Conservation (phyloP, 1,284 basidiomycete species). For the Pterulicium gracile region DNA sequence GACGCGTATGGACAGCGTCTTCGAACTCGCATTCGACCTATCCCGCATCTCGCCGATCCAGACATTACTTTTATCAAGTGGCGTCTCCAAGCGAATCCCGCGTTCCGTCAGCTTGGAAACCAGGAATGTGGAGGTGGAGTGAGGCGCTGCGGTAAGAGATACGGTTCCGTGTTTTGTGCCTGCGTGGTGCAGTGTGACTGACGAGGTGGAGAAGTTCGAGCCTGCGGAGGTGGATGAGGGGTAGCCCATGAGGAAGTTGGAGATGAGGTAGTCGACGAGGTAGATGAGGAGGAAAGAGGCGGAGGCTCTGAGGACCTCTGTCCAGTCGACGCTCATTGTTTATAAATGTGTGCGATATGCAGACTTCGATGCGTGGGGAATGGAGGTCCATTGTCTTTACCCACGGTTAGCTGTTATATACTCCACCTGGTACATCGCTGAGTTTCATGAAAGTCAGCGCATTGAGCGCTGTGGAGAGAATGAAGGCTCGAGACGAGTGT, state of each 20-base stretch:
- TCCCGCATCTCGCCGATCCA: not conserved
- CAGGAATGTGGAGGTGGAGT: not conserved
- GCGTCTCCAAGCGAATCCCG: not conserved
- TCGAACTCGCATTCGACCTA: not conserved
- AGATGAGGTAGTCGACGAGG: not conserved
- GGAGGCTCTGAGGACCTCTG: not conserved
- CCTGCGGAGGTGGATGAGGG: not conserved
- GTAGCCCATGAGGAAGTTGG: not conserved
- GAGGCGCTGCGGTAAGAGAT: not conserved
- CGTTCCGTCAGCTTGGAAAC: not conserved
- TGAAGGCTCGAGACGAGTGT: no score
- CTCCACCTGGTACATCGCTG: no score
- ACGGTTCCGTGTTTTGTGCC: not conserved
- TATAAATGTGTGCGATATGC: no score
- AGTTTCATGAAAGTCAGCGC: no score
- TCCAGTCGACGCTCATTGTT: not conserved
- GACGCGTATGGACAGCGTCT: not conserved
- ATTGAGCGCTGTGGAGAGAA: no score
- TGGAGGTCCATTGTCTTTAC: no score
- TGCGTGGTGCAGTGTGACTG: not conserved
- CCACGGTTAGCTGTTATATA: no score
- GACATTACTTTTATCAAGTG: not conserved
- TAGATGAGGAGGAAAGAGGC: not conserved
- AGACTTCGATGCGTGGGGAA: no score
- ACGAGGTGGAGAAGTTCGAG: not conserved